Conservation (phyloP, 225 moss, liverwort and hornwort genomes). For the Physcomitrium patens region DNA sequence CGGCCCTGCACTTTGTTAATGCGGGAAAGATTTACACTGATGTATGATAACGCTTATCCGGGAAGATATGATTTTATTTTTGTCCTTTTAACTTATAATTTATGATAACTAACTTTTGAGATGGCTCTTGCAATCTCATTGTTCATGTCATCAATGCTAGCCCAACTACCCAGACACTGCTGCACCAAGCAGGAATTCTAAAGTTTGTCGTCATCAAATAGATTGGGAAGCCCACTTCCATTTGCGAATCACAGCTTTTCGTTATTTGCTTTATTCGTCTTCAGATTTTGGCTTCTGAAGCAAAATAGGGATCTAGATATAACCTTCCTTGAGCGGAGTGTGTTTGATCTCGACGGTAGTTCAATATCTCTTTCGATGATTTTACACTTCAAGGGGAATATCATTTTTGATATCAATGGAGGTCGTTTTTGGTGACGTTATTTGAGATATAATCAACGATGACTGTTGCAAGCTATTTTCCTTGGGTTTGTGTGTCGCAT, state of each 20-base stretch:
- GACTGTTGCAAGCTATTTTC: too few species aligned
- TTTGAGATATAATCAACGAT: too few species aligned
- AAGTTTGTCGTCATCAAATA: constrained; percentile 20
- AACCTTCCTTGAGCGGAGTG: too few species aligned
- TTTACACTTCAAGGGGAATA: too few species aligned
- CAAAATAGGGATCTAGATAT: too few species aligned
- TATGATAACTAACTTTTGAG: constrained; percentile 28
- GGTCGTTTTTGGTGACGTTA: too few species aligned
- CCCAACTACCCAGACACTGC: constrained; percentile 15
- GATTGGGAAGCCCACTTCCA: neutral
- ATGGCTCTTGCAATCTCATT: constrained; percentile 46
- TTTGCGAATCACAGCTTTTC: neutral
- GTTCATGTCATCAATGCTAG: constrained; percentile 10
- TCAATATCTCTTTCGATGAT: too few species aligned
- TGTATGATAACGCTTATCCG: constrained; percentile 23
- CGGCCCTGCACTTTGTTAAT: neutral
- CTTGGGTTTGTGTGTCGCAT: too few species aligned
- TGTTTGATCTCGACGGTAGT: too few species aligned
- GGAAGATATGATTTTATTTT: constrained; percentile 25
- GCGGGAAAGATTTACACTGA: constrained; percentile 8
- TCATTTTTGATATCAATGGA: too few species aligned
- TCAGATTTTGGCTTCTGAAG: too few species aligned
- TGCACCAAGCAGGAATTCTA: constrained; percentile 8
- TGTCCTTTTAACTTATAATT: constrained; percentile 9
- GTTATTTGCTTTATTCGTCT: neutral